A percentile compares a stretch with the other conserved stretches of the same genome.
Evolutionary conservation across 805 yeast species (phyloP).

Genomic region (Metschnikowia rubicola): DNA sequence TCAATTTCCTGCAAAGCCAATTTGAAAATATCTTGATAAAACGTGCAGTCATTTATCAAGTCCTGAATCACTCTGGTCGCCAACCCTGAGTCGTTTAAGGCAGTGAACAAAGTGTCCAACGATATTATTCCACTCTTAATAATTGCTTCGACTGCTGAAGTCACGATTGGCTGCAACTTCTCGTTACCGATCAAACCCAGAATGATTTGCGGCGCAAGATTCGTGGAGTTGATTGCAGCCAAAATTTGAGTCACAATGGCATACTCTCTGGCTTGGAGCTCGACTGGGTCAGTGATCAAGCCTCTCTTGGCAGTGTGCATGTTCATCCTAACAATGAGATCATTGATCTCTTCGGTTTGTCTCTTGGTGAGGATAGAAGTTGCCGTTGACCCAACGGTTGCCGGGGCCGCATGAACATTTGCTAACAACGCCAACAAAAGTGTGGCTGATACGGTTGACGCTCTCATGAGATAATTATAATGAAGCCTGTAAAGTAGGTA

Average conservation of each 20-base stretch:
- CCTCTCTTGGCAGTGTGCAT: constrained; percentile 31
- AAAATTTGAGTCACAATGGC: constrained; percentile 41
- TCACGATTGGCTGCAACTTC: constrained; percentile 28
- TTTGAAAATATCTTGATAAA: constrained; percentile 38
- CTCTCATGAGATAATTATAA: constrained; percentile 10
- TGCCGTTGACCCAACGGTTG: constrained; percentile 10
- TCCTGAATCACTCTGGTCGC: constrained; percentile 34
- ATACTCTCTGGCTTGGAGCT: constrained; percentile 35
- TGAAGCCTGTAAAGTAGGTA: background rate
- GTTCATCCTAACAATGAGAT: constrained; percentile 27
- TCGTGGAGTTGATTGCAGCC: constrained; percentile 33
- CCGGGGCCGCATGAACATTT: constrained; percentile 18
- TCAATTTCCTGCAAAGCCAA: constrained; percentile 30
- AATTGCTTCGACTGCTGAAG: constrained; percentile 25
- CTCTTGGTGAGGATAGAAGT: constrained; percentile 13
- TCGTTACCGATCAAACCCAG: constrained; percentile 31
- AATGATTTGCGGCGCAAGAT: constrained; percentile 36
- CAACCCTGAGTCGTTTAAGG: constrained; percentile 42
- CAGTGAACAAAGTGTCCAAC: constrained; percentile 34
- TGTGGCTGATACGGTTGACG: constrained; percentile 14
- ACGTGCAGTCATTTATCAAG: constrained; percentile 35
- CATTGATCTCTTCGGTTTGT: constrained; percentile 22
- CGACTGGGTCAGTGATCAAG: constrained; percentile 16
- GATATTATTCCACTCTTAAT: constrained; percentile 33
- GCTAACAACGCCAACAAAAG: constrained; percentile 18